A percentile compares a stretch with the other conserved stretches of the same genome.
phyloP scores from a whole-genome alignment of 1,139 yeast genomes.

The Pichia sp. region DNA sequence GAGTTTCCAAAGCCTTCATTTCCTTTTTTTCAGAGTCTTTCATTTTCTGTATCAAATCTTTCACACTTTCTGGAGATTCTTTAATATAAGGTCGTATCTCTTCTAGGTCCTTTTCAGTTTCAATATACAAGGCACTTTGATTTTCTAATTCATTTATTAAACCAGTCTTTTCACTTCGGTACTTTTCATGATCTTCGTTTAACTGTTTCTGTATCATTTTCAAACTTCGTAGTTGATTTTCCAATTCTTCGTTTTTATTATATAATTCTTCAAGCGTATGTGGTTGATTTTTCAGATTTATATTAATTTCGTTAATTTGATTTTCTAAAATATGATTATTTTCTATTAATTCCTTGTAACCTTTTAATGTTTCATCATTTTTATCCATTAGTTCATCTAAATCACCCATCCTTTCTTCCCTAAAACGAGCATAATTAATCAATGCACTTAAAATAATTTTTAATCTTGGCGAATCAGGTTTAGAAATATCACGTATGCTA shows the following conservation, averaged over 20 bases:
- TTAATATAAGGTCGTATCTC: constrained; percentile 54
- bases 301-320: constrained; percentile 39
- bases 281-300: constrained; percentile 25
- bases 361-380: constrained; percentile 46
- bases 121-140: constrained; percentile 46
- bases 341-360: constrained; percentile 33
- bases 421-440: constrained; percentile 76
- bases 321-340: constrained; percentile 39
- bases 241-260: constrained; percentile 53
- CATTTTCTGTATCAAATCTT: constrained; percentile 51
- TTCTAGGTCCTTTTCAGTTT: constrained; percentile 53
- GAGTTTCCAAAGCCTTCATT: constrained; percentile 34
- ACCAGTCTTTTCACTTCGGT: constrained; percentile 56
- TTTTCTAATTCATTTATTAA: constrained; percentile 53
- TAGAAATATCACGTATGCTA: constrained; percentile 58
- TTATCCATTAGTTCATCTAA: constrained; percentile 55
- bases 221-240: constrained; percentile 54
- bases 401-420: constrained; percentile 70
- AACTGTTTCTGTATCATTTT: constrained; percentile 60
- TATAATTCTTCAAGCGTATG: constrained; percentile 42
- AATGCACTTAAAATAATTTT: constrained; percentile 73
- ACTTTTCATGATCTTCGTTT: constrained; percentile 59
- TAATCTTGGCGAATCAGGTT: constrained; percentile 65
- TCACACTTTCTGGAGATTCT: constrained; percentile 55
- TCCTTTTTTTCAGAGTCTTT: constrained; percentile 41